Conservation (phyloP, 176 grass and related monocot species). For the Stipa capillata region DNA sequence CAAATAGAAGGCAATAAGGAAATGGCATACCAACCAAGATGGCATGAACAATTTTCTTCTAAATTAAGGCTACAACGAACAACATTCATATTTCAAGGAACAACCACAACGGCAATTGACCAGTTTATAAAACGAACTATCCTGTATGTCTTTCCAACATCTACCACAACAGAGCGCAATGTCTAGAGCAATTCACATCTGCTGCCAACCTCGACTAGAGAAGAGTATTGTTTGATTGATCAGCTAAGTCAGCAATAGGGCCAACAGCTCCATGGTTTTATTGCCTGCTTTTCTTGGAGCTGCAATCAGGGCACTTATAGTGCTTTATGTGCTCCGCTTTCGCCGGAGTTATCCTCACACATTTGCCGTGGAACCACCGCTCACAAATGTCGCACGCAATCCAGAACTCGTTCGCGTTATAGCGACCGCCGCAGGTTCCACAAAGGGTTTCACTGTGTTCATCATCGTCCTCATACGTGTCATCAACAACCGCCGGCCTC, state of each 20-base stretch:
- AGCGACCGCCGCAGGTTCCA: constrained; percentile 37
- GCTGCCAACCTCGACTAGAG: constrained; percentile 1
- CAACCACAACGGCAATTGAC: background rate
- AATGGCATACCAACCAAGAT: too few species aligned
- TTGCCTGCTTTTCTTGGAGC: constrained; percentile 47
- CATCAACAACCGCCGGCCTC: background rate
- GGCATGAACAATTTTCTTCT: too few species aligned
- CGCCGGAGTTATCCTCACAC: constrained; percentile 49
- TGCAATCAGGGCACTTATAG: constrained; percentile 64
- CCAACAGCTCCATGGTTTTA: constrained; percentile 4
- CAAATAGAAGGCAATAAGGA: too few species aligned
- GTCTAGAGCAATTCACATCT: constrained; percentile 19
- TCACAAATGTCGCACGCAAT: constrained; percentile 61
- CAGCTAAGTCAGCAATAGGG: constrained; percentile 26
- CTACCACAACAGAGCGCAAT: constrained; percentile 4
- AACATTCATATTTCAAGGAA: constrained; percentile 9
- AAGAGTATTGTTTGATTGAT: constrained; percentile 26
- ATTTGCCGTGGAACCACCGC: constrained; percentile 71
- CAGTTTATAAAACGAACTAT: constrained; percentile 27
- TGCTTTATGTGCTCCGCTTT: constrained; percentile 68
- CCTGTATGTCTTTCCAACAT: constrained; percentile 12
- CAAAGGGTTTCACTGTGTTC: constrained; percentile 58
- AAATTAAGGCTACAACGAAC: background rate
- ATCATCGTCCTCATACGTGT: constrained; percentile 21
- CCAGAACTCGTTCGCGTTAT: constrained; percentile 53